Evolutionary conservation across 805 yeast genomes (phyloP).

Genomic region (Saccharomycopsis javanensis): DNA sequence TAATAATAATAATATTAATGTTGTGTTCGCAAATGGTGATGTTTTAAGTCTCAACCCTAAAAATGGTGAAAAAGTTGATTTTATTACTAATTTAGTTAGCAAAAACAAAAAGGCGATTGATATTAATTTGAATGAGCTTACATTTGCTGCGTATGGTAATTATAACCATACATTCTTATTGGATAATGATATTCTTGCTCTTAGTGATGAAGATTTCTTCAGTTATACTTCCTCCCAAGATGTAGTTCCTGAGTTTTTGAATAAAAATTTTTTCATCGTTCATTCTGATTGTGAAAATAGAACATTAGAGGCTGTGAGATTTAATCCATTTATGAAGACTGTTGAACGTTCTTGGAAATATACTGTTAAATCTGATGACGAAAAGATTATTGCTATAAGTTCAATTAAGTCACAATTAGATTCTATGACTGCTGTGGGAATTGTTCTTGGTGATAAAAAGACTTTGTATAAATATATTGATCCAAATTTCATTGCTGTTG

Average conservation of each 20-base stretch:
- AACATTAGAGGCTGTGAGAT: background rate
- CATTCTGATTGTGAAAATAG: background rate
- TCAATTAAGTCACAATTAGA: slow-evolving; percentile 31
- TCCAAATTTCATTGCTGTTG: slow-evolving; percentile 53
- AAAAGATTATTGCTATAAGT: slow-evolving; percentile 32
- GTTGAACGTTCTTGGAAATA: slow-evolving; percentile 3
- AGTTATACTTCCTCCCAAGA: background rate
- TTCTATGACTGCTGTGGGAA: slow-evolving; percentile 53
- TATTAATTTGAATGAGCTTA: slow-evolving; percentile 5
- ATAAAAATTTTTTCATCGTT: slow-evolving; percentile 2
- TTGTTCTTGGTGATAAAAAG: slow-evolving; percentile 55
- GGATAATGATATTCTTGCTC: background rate
- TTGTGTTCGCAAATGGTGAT: slow-evolving; percentile 25
- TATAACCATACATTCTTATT: background rate
- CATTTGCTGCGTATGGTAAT: background rate
- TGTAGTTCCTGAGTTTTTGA: background rate
- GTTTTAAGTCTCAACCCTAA: slow-evolving; percentile 19
- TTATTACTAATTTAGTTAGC: background rate
- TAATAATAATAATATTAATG: slow-evolving; percentile 21
- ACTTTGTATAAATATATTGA: slow-evolving; percentile 77
- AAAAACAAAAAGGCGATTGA: slow-evolving; percentile 1
- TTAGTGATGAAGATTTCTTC: background rate
- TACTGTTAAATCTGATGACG: background rate
- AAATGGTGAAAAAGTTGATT: slow-evolving; percentile 2
- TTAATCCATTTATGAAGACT: slow-evolving; percentile 9